Evolutionary conservation across 1,284 basidiomycete genomes (phyloP), one percentile per base, ranked within the genome.

Genomic region (Apiotrichum mycotoxinovorans): DNA sequence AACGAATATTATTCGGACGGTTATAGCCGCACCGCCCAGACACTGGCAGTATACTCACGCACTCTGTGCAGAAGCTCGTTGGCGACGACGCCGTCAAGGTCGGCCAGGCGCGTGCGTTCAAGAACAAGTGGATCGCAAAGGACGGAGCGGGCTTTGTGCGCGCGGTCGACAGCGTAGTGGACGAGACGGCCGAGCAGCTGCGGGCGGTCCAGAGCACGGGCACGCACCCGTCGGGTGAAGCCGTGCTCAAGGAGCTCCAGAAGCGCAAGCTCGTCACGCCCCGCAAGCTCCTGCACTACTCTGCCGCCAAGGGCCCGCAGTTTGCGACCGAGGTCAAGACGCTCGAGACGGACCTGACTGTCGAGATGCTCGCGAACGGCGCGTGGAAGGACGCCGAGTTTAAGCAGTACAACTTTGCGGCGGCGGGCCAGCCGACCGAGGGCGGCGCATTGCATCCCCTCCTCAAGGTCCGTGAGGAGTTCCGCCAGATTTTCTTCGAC

Each of bases 381-480:
- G 80, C 88, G 30, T 97, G 94, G 94, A 92, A 95, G 78, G 87
- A 85, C 0, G 83, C 92, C 0, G 83, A 81, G 11, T 98, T 93
- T 84, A 99, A 99, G 74, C 93, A 94, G 75, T 99, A 98, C 81
- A 99, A 99, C 79, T 98, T 98, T 71, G 91, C 97, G 68, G 95
- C 96, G 1, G 91, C 94, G 66, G 96, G 96, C 60, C 84, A 87
- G 40, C 87, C 88, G 4, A 88, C 93, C 4, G 83, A 84, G 34
- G 89, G 91, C 30, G 96, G 96, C 50, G 92, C 94, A 14, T 81
- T 98, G 34, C 96, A 98, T 77, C 96, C 95, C 8, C 83, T 99
- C 30, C 84, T 98, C 65, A 98, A 98, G 81, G 96, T 99, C 35
- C 84, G 96, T 54, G 95, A 98, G 77, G 96, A 99, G 78, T 93